These are phyloP conservation scores for Talaromyces sp. DNA, from an alignment of 2,329 filamentous ascomycete genomes.

Conservation along the genomic window DNA sequence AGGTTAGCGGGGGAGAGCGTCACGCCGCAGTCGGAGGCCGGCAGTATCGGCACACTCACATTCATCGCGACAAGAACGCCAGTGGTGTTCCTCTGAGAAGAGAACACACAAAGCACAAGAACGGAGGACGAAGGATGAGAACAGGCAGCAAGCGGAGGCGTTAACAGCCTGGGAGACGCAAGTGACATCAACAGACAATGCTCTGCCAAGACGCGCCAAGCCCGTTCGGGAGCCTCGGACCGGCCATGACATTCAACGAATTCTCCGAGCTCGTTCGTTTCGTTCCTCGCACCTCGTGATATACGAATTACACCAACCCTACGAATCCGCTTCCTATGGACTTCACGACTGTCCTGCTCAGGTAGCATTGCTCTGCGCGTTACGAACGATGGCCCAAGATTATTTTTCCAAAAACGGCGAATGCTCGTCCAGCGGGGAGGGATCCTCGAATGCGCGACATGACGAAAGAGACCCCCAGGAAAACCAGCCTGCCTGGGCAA, in stretches of 20 bases:
- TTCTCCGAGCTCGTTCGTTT: neutral
- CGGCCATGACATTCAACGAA: neutral
- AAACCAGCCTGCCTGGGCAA: conserved; percentile 23
- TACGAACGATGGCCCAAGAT: conserved; percentile 39
- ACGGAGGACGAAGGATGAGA: neutral
- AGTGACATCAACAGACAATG: neutral
- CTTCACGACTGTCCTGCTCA: neutral
- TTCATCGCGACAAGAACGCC: conserved; percentile 28
- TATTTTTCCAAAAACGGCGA: conserved; percentile 32
- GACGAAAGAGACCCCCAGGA: conserved; percentile 17
- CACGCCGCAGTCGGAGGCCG: neutral
- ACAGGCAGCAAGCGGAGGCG: neutral
- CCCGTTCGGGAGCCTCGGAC: neutral
- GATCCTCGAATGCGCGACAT: conserved; percentile 29
- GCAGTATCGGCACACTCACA: conserved; percentile 23
- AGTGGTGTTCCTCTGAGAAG: neutral
- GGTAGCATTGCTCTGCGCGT: conserved; percentile 7
- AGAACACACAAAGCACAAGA: neutral
- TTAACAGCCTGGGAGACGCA: neutral
- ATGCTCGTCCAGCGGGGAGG: conserved; percentile 29
- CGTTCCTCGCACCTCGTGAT: neutral
- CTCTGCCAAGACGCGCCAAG: neutral
- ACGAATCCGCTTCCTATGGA: conserved; percentile 8
- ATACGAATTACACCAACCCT: neutral
- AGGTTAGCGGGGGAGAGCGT: conserved; percentile 12